Percentiles rank a stretch among this genome's conserved stretches.
phyloP scores from a whole-genome alignment of 140 eudicot genomes.

The Erigeron philadelphicus region DNA sequence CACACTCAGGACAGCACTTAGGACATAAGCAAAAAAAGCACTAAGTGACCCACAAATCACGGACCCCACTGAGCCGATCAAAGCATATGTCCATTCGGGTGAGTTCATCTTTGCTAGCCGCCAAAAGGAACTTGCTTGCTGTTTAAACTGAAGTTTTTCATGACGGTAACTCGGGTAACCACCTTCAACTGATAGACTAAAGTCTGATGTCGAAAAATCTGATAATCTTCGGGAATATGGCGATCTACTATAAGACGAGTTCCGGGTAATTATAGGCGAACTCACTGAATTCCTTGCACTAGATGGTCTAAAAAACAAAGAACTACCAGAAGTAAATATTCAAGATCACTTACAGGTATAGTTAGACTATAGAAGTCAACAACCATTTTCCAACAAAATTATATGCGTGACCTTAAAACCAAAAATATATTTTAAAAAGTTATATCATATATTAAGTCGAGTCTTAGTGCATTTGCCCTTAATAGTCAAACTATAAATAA shows the following conservation, averaged over 20 bases:
- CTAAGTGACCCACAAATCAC: conserved; percentile 79
- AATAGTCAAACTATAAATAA: conserved; percentile 19
- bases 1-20: conserved; percentile 82
- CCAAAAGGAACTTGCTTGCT: conserved; percentile 77
- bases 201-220: conserved; percentile 85
- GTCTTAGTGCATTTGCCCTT: conserved; percentile 4
- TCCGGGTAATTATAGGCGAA: conserved; percentile 84
- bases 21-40: conserved; percentile 79
- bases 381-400: background rate
- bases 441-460: background rate
- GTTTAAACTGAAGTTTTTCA: conserved; percentile 72
- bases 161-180: conserved; percentile 61
- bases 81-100: conserved; percentile 89
- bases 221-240: conserved; percentile 87
- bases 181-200: conserved; percentile 66
- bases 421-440: background rate
- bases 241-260: conserved; percentile 90
- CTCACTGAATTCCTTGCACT: conserved; percentile 96
- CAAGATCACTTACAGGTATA: background rate
- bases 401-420: background rate
- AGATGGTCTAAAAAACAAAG: conserved; percentile 64
- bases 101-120: conserved; percentile 89
- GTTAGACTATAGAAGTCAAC: conserved; percentile 21
- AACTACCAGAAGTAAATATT: conserved; percentile 16
- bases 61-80: conserved; percentile 77